Evolutionary conservation across 768 basidiomycete genomes (phyloP), one percentile per base, ranked within the genome.

Genomic region (Neoboletus magnificus): DNA sequence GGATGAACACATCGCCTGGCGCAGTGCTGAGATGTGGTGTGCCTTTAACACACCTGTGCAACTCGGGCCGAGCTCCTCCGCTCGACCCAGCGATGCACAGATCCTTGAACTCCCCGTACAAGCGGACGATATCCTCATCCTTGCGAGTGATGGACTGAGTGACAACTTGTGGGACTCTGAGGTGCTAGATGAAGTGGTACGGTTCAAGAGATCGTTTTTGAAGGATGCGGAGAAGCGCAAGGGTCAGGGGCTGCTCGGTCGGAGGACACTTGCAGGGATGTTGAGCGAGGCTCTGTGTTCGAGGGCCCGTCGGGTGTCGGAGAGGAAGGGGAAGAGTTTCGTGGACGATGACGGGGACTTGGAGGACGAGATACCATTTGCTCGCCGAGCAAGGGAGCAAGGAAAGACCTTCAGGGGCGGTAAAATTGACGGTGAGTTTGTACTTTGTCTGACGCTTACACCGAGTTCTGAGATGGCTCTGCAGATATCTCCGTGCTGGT

Each of bases 11-110:
- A 84, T 97, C 42, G 82, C 85, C 2, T 97, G 93, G 86, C 79
- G 93, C 32, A 89, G 86, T 47, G 83, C 90, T 41, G 95, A 97
- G 71, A 95, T 96, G 91, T 94, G 93, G 84, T 93, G 92, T 82
- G 81, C 79, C 15, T 86, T 86, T 70, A 86, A 86, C 62, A 82
- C 79, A n/a, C 85, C 83, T 0, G 75, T 79, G 29, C 84, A 85
- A 62, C 82, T 87, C 30, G 84, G 84, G 8, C 84, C 84, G 2
- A 74, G 80, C 40, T 80, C 80, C 2, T 72, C 79, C n/a, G 83
- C 84, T 20, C 80, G 78, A 25, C 87, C 89, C 16, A 66, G 77
- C 20, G 81, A 90, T 47, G 89, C 91, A 2, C 86, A 85, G 55
- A 73, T 85, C 6, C 82, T 87, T 61, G 82, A 82, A 1, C 74